Evolutionary conservation across 2,329 filamentous ascomycete species (phyloP), one percentile per base, ranked within the genome.

Genomic region (Ramularia endophylla): DNA sequence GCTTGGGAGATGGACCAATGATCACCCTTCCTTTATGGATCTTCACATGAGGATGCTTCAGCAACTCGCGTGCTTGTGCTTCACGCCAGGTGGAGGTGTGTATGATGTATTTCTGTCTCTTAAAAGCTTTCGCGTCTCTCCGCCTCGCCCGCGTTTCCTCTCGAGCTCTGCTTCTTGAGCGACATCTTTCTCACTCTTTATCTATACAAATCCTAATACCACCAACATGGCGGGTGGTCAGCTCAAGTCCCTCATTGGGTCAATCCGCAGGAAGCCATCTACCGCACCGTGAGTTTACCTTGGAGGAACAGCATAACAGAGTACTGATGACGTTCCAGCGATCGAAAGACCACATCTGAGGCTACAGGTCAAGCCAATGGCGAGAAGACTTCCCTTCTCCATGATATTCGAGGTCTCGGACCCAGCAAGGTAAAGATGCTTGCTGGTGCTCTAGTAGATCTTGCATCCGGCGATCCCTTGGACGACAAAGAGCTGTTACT

Each of bases 401-500:
- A 68, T 52, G 67, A 71, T 40, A 47, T 70, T 12, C 54, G 58
- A 18, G 63, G 66, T 35, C 50, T 68, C 34, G 60, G 56, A 15
- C 33, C 64, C 31, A 68, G 68, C 40, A 61, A 69, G 44, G 59
- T 59, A 12, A 57, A 54, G 42, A 67, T 65, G 4, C 49, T 71
- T 17, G 59, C 59, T 2, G 56, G 65, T 41, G 69, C 65, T 27
- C 56, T 71, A 29, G 63, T 63, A 4, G 65, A 64, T 2, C 52
- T 72, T 28, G 67, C 66, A 2, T 63, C 65, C 13, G 69, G 69
- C n/a, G 62, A 69, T 32, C 68, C 69, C 5, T 42, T 72, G 43
- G 60, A 72, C 46, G 69, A 72, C 52, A 72, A 71, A 50, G 59
- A 71, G 22, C 55, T 68, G 4, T 42, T 72, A 41, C 64, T 74